Base-by-base conservation (phyloP, 257 asterid genomes). In the Fraxinus cuspidata region DNA sequence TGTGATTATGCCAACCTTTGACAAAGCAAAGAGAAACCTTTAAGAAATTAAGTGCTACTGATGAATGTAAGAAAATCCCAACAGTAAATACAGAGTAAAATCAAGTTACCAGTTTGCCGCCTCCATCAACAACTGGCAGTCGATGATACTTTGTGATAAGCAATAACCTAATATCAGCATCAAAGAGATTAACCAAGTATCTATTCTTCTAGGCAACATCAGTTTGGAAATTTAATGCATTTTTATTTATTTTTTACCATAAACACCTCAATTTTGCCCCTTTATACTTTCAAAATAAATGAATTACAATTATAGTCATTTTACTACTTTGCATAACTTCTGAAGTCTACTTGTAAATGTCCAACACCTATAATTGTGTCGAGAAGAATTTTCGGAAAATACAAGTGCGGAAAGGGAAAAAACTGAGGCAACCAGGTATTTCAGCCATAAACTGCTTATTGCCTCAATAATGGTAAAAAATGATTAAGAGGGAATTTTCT, bases 101-200 rank as follows among this genome's bases (percentile, higher is more conserved):
- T 19, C 16, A 13, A 42, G 5, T 78, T 79, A 86, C 88, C 90
- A 84, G 85, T 73, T 79, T 84, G 51, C 86, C 88, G 65, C 81
- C 85, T 31, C 51, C 78, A 12, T 84, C 88, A 31, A 84, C 86
- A 65, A 86, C 86, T 34, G 86, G 90, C 67, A 86, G 70, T 47
- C 88, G 84, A 23, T 88, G 86, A 79, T 84, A 88, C 78, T 89
- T 91, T 51, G 94, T 89, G 74, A 80, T 84, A 16, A 91, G 94
- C 90, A 91, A 84, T 79, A 87, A 76, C 87, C 96, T 86, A 53
- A 73, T 81, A 29, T 68, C 68, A 49, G 18, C 67, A 72, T 23
- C 74, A 47, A 77, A 19, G 47, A 72, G 31, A 58, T 34, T 58
- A 5, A 34, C 42, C 38, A 9, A 21, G 34, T 32, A 32, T 58